Conservation (phyloP, 139 green algal genomes). For the Zygnema cylindricum region DNA sequence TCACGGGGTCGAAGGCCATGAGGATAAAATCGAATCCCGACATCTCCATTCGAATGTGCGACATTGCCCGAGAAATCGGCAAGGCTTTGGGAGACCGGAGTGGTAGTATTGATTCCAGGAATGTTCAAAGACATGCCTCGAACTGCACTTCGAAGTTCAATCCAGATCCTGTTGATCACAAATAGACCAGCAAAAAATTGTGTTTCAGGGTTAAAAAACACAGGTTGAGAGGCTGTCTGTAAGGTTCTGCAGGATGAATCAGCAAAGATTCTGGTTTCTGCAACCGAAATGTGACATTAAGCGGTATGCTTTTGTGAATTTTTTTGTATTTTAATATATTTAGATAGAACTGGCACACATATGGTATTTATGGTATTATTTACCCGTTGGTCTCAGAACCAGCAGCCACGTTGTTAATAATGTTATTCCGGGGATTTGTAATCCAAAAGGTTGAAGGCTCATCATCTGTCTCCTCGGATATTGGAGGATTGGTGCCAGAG, state of each 20-base stretch:
- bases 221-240: no score
- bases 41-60: no score
- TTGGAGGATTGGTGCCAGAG: background rate
- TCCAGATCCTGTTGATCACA: background rate
- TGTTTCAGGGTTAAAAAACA: no score
- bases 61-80: constrained; percentile 1
- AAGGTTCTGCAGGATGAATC: no score
- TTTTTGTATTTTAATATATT: no score
- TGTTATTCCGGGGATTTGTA: constrained; percentile 77
- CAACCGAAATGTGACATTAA: no score
- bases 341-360: no score
- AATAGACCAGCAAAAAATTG: background rate
- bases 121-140: constrained; percentile 2
- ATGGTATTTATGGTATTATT: no score
- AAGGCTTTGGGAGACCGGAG: background rate
- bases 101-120: background rate
- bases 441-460: constrained; percentile 83
- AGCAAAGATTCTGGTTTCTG: no score
- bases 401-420: constrained; percentile 64
- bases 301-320: no score
- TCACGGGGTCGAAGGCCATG: no score
- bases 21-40: no score
- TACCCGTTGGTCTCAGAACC: constrained; percentile 48
- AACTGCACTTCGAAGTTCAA: background rate
- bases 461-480: constrained; percentile 68